Evolutionary conservation across 371 early-diverging fungal species (phyloP), one percentile per base, ranked within the genome.

Genomic region (Mortierella sp.): DNA sequence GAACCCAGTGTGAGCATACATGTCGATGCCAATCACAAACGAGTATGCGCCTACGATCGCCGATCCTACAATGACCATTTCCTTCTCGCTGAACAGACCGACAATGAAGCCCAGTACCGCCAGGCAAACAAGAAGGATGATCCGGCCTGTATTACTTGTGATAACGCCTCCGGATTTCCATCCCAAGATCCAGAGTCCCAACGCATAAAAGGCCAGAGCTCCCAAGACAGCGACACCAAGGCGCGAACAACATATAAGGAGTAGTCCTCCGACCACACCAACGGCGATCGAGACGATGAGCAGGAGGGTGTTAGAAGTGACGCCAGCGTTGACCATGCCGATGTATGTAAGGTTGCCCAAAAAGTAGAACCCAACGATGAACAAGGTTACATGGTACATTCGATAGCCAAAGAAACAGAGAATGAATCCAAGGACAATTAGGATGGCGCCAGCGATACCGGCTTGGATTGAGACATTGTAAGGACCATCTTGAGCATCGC

Each of bases 1-100:
- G 80, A 95, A 94, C 0, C 95, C 96, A 0, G 94, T 93, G 45
- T 90, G 88, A 10, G 87, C 90, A 79, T 90, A 96, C 62, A 92
- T 85, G 83, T 96, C 95, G 51, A 95, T 75, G 12, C 94, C 96
- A 57, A 93, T 81, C 71, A 94, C 88, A 47, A 93, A 73, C 28
- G 89, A 80, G 70, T 92, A 94, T 1, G 94, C 84, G 0, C 95
- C 96, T 52, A 88, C 86, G 16, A 94, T 75, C 3, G 93, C 81
- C 0, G 96, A 89, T 14, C 88, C 88, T 14, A 93, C 39, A 20
- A 91, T 91, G 60, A 92, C 87, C n/a, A 88, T 71, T 10, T 88
- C 87, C 10, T 86, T 71, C 66, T 89, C 88, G 26, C 89, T 72
- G 71, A 87, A 87, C 16, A 90, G 83, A 3, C 89, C 87, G 2